Conservation (phyloP, 148 eudicot genomes). For the Cornus controversa region DNA sequence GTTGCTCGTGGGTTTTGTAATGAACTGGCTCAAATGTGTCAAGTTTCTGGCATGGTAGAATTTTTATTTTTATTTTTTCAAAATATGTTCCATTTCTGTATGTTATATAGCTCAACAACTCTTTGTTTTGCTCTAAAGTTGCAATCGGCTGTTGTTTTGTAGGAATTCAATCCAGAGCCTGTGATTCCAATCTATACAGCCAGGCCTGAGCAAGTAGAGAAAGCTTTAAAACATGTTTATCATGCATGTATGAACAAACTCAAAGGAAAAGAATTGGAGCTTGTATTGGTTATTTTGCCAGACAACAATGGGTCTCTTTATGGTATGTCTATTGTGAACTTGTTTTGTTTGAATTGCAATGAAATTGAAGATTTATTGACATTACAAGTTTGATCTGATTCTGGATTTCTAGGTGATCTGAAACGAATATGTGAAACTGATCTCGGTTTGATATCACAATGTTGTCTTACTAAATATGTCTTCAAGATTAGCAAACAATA, state of each 20-base stretch:
- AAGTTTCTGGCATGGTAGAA: conserved; percentile 75
- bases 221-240: conserved; percentile 66
- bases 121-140: not conserved
- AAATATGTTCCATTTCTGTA: not conserved
- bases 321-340: conserved; percentile 28
- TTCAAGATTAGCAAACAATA: conserved; percentile 72
- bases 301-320: conserved; percentile 70
- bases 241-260: conserved; percentile 46
- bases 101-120: conserved; percentile 1
- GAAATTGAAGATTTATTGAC: conserved; percentile 4
- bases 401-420: conserved; percentile 45
- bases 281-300: conserved; percentile 61
- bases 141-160: conserved; percentile 3
- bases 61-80: not conserved
- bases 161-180: conserved; percentile 65
- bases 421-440: conserved; percentile 75
- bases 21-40: conserved; percentile 71
- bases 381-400: conserved; percentile 2
- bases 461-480: conserved; percentile 66
- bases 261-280: conserved; percentile 66
- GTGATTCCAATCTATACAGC: conserved; percentile 63
- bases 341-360: not conserved
- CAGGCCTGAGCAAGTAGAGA: conserved; percentile 68
- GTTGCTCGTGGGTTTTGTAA: conserved; percentile 73
- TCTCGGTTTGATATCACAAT: conserved; percentile 78